Base-by-base conservation (phyloP, 2,329 filamentous ascomycete species). In the Clonostachys sp. region DNA sequence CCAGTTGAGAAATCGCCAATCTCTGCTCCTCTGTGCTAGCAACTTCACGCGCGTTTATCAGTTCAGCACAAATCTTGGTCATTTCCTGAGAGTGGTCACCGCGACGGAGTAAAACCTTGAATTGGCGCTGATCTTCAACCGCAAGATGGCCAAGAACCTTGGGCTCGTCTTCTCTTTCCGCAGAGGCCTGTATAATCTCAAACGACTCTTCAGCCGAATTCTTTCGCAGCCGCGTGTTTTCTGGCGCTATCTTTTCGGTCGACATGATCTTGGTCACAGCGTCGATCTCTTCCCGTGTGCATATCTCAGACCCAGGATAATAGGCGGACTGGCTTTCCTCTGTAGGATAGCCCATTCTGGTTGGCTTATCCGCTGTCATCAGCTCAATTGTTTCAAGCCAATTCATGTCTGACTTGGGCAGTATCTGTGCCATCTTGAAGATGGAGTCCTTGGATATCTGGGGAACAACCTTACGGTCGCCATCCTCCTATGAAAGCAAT, bases 381-480 rank as follows among this genome's bases (percentile, higher is more conserved):
- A 68, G 66, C 9, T 69, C 64, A 3, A 57, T 4, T 75, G 70
- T 41, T 65, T 62, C 16, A 66, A 59, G 55, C 70, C 73, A 7
- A 17, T 12, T 12, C 5, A 20, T 14, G 1, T 41, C 41, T 9
- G 41, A 13, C 24, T 44, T 39, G 17, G 34, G n/a, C 8, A 38
- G 73, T n/a, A 58, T 58, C 6, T 63, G 64, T 33, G 71, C 67
- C n/a, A 81, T 59, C 44, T 68, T 64, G 47, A 70, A 59, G 10
- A 81, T 56, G 7, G 64, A 60, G 7, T 67, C 65, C 3, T 60
- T 56, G 10, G 65, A 61, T 44, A 79, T 61, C 48, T 69, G 64
- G 3, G 79, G 79, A 42, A 81, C 67, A 57, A 83, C 81, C 53
- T 84, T 83, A 42, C 75, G 73, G 54, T 83, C 78, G 16, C 80